Evolutionary conservation across 1,139 yeast genomes (phyloP).

Genomic region (Taphrina flavorubra): DNA sequence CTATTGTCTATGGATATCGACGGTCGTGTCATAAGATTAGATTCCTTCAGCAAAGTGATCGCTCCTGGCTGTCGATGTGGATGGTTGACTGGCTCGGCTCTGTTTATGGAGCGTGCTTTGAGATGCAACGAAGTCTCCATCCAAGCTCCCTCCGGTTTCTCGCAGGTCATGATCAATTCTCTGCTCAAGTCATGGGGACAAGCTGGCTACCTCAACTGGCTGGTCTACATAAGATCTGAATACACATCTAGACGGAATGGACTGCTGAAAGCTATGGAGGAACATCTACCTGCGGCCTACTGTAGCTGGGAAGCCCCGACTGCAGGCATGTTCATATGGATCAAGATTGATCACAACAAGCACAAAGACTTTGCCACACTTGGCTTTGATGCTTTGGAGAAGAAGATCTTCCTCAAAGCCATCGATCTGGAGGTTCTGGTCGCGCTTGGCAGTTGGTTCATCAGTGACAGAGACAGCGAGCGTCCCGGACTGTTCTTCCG

Average conservation of each 20-base stretch:
- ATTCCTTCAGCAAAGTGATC: slow-evolving; percentile 86
- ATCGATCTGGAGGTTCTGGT: slow-evolving; percentile 71
- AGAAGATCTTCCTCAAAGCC: slow-evolving; percentile 66
- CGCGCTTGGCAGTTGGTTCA: slow-evolving; percentile 92
- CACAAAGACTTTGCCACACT: slow-evolving; percentile 68
- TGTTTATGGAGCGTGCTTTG: slow-evolving; percentile 67
- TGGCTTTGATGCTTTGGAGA: slow-evolving; percentile 69
- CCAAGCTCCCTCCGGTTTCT: slow-evolving; percentile 82
- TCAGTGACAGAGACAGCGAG: slow-evolving; percentile 47
- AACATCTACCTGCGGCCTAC: slow-evolving; percentile 65
- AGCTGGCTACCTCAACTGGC: slow-evolving; percentile 81
- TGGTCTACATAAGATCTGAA: slow-evolving; percentile 79
- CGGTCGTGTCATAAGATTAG: slow-evolving; percentile 89
- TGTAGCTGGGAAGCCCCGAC: slow-evolving; percentile 70
- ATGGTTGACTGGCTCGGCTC: slow-evolving; percentile 81
- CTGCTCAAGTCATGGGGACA: slow-evolving; percentile 74
- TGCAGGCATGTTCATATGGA: slow-evolving; percentile 94
- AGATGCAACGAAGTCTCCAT: slow-evolving; percentile 82
- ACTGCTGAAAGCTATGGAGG: slow-evolving; percentile 70
- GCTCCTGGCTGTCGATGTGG: slow-evolving; percentile 94
- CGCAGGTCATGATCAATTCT: slow-evolving; percentile 72
- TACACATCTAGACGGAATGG: slow-evolving; percentile 80
- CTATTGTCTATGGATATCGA: slow-evolving; percentile 79
- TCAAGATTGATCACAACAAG: slow-evolving; percentile 73
- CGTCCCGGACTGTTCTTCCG: slow-evolving; percentile 68